Conservation (phyloP, 176 grass and related monocot species). For the Carex scoparia region DNA sequence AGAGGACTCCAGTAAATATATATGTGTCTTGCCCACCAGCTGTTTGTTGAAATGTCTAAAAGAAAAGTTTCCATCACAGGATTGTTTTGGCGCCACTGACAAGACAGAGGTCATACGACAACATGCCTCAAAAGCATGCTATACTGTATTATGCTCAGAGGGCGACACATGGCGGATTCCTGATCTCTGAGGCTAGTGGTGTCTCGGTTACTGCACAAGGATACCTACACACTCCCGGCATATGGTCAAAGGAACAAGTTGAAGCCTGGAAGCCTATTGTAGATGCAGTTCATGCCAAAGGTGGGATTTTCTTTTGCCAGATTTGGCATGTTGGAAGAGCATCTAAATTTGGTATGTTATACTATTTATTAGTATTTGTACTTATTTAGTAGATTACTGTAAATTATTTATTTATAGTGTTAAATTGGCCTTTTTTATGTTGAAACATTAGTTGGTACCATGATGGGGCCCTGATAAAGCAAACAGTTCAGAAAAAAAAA, state of each 20-base stretch:
- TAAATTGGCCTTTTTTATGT: background rate
- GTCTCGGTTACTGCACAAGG: slow-evolving; percentile 45
- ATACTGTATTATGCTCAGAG: slow-evolving; percentile 54
- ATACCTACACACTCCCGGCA: slow-evolving; percentile 38
- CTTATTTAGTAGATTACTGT: background rate
- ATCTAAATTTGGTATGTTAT: slow-evolving; percentile 41
- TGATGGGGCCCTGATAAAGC: background rate
- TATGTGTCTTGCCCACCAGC: background rate
- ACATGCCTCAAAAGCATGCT: slow-evolving; percentile 44
- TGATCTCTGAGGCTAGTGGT: slow-evolving; percentile 54
- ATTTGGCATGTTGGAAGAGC: slow-evolving; percentile 64
- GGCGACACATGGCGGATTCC: slow-evolving; percentile 37
- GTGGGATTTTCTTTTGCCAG: slow-evolving; percentile 66
- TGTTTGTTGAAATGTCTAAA: background rate
- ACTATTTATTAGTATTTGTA: background rate
- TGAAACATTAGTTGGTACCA: background rate
- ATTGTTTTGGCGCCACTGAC: slow-evolving; percentile 56
- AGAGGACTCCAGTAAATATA: background rate
- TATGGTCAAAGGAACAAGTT: slow-evolving; percentile 61
- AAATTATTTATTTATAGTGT: background rate
- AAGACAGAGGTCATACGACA: slow-evolving; percentile 51
- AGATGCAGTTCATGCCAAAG: slow-evolving; percentile 49
- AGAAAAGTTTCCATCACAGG: slow-evolving; percentile 26
- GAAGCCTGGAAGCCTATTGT: slow-evolving; percentile 69
- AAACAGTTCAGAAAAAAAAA: background rate